Conservation (phyloP, 2,329 filamentous ascomycete genomes). For the Malbranchea cinnamomea region DNA sequence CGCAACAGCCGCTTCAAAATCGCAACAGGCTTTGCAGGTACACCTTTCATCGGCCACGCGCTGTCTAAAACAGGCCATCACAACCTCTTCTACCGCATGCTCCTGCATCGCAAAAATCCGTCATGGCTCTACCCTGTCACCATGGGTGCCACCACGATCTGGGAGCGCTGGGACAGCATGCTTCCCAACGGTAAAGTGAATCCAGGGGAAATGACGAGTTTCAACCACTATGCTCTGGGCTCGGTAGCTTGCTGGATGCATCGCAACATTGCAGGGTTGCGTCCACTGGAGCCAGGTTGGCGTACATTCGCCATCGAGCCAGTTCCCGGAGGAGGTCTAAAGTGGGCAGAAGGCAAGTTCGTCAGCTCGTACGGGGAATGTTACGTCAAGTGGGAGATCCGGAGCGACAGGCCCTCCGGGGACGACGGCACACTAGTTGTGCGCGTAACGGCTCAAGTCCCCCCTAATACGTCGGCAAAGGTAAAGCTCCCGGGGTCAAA, state of each 20-base stretch:
- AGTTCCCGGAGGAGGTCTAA: slow-evolving; percentile 16
- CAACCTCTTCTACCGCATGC: slow-evolving; percentile 25
- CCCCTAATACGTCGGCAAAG: too few species aligned
- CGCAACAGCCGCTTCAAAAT: slow-evolving; percentile 15
- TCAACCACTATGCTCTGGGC: slow-evolving; percentile 28
- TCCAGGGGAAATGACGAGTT: slow-evolving; percentile 25
- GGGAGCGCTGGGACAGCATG: slow-evolving; percentile 30
- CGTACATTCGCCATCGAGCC: slow-evolving; percentile 16
- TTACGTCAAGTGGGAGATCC: background rate
- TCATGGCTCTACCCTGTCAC: slow-evolving; percentile 27
- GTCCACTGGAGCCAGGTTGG: slow-evolving; percentile 18
- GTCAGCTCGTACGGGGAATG: background rate
- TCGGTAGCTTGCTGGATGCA: slow-evolving; percentile 26
- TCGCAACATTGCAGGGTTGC: slow-evolving; percentile 19
- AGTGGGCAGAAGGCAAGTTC: background rate
- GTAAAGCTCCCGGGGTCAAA: too few species aligned
- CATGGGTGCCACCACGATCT: slow-evolving; percentile 29
- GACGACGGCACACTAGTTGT: too few species aligned
- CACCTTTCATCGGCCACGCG: slow-evolving; percentile 17
- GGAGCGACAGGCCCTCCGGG: too few species aligned
- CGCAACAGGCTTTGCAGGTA: slow-evolving; percentile 23
- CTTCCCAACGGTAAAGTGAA: slow-evolving; percentile 23
- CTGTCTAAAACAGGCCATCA: slow-evolving; percentile 13
- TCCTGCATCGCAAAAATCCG: slow-evolving; percentile 21
- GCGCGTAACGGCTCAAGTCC: too few species aligned